These are phyloP conservation scores for Lanmaoa pseudosensibilis DNA, from an alignment of 768 basidiomycete species.

Conservation along the genomic window DNA sequence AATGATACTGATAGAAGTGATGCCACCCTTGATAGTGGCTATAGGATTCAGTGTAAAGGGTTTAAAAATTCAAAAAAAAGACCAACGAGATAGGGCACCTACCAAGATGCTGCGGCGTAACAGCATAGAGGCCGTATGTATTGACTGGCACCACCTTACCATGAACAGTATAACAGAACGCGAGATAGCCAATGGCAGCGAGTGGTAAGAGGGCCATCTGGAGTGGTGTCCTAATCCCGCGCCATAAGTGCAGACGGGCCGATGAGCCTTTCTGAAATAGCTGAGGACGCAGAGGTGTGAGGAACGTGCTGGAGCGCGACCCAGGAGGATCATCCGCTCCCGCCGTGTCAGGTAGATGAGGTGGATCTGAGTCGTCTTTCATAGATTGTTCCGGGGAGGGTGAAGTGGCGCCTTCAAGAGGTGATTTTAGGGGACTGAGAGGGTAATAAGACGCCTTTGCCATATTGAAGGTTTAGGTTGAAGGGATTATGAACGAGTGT, in stretches of 20 bases:
- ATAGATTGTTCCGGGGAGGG: neutral
- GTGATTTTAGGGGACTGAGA: conserved; percentile 11
- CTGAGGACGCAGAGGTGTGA: conserved; percentile 8
- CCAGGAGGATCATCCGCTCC: neutral
- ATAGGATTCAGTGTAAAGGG: neutral
- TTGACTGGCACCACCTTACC: conserved; percentile 25
- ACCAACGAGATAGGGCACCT: neutral
- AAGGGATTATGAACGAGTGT: conserved; percentile 9
- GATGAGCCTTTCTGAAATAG: neutral
- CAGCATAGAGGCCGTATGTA: conserved; percentile 21
- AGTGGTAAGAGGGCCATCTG: conserved; percentile 26
- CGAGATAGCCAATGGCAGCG: conserved; percentile 28
- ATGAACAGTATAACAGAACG: conserved; percentile 31
- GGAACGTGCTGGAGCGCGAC: conserved; percentile 4
- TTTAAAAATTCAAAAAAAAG: neutral
- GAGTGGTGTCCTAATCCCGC: conserved; percentile 1
- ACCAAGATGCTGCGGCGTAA: conserved; percentile 24
- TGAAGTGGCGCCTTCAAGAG: neutral
- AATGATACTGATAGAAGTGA: conserved; percentile 30
- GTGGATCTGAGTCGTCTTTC: neutral
- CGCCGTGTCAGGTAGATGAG: neutral
- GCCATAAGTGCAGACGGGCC: conserved; percentile 6
- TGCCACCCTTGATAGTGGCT: conserved; percentile 30
- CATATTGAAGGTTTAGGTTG: conserved; percentile 4
- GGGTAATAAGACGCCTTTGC: conserved; percentile 21